Evolutionary conservation across 2,329 filamentous ascomycete genomes (phyloP).

Genomic region (Dothideomycetidae sp.): DNA sequence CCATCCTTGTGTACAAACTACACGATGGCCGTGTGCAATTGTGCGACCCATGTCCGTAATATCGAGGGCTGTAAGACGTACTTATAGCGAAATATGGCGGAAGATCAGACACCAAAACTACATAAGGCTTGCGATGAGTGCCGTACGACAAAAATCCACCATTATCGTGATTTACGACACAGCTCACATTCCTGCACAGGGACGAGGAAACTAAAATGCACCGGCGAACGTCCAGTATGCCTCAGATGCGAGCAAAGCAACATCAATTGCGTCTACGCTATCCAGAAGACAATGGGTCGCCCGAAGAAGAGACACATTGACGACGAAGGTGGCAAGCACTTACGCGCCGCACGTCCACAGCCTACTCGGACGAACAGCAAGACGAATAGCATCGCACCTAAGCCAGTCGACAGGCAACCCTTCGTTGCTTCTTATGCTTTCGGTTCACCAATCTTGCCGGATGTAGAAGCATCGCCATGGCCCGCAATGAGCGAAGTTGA

Average conservation of each 20-base stretch:
- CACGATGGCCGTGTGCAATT: no score
- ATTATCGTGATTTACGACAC: not conserved
- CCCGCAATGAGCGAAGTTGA: conserved; percentile 5
- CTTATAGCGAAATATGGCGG: no score
- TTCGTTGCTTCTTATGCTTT: no score
- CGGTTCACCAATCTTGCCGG: conserved; percentile 4
- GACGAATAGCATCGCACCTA: no score
- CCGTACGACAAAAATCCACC: conserved; percentile 17
- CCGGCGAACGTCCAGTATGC: conserved; percentile 29
- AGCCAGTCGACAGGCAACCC: no score
- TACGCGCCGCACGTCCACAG: no score
- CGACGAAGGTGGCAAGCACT: conserved; percentile 1
- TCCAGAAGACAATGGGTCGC: conserved; percentile 36
- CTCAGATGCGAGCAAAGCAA: conserved; percentile 28
- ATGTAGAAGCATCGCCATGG: conserved; percentile 3
- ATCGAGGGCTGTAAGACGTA: no score
- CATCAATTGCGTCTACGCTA: conserved; percentile 32
- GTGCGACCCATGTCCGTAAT: no score
- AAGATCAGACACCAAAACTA: conserved; percentile 14
- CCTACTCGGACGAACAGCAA: no score
- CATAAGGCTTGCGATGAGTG: conserved; percentile 30
- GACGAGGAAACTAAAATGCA: conserved; percentile 36
- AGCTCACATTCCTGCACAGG: conserved; percentile 20
- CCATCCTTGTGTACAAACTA: no score
- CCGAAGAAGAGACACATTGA: conserved; percentile 30